Percentiles rank a stretch among this genome's conserved stretches.
Conservation (phyloP, 305 asterid species). For the Solanum chacoense region DNA sequence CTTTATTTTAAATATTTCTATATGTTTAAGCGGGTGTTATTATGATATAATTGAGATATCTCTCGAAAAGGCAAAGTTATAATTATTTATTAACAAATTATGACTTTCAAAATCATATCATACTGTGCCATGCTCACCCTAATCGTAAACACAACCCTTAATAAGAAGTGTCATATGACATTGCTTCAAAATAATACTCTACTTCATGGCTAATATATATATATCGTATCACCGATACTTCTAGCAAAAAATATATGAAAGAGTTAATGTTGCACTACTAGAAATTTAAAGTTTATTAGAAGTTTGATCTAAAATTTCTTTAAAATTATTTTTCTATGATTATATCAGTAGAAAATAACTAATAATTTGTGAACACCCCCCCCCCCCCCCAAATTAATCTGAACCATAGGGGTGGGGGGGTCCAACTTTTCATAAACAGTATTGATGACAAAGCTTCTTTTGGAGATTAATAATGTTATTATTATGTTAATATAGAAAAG, state of each 20-base stretch:
- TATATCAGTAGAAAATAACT: not conserved
- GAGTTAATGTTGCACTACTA: not conserved
- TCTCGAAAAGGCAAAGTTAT: not conserved
- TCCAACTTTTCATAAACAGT: constrained; percentile 10
- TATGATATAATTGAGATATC: not conserved
- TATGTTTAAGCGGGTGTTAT: not conserved
- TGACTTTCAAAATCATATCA: not conserved
- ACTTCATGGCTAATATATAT: no score
- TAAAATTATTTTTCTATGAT: not conserved
- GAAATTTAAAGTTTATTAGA: not conserved
- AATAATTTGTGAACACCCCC: not conserved
- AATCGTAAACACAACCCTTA: no score
- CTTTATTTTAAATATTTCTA: not conserved
- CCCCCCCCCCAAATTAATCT: not conserved
- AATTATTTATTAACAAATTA: not conserved
- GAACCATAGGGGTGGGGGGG: not conserved
- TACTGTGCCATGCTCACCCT: no score
- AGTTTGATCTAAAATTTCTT: not conserved
- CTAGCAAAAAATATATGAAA: not conserved
- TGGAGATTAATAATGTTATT: not conserved
- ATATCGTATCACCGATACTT: not conserved
- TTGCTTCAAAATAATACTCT: no score
- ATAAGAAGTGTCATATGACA: no score
- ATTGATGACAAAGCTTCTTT: constrained; percentile 9
- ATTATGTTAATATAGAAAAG: not conserved